A percentile compares a stretch with the other conserved stretches of the same genome.
Conservation (phyloP, 495 filamentous ascomycete species). For the Penicillium silybi region DNA sequence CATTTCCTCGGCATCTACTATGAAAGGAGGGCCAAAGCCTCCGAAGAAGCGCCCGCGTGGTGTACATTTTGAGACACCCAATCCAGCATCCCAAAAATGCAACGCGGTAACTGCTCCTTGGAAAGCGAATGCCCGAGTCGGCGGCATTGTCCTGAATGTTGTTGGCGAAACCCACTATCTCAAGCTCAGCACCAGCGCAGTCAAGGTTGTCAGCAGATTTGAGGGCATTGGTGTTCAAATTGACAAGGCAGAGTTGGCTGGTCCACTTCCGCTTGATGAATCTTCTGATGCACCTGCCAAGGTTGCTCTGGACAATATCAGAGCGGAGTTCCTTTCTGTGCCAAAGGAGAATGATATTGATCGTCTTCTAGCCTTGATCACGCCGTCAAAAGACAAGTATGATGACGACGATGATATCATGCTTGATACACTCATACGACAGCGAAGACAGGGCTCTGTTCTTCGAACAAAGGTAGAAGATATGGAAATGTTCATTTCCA, state of each 20-base stretch:
- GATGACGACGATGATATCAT: conserved; percentile 92
- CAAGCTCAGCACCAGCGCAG: conserved; percentile 67
- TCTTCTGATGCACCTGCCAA: conserved; percentile 47
- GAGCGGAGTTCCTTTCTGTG: conserved; percentile 66
- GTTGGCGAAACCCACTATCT: conserved; percentile 72
- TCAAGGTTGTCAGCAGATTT: conserved; percentile 72
- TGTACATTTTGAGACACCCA: conserved; percentile 65
- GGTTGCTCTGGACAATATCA: conserved; percentile 56
- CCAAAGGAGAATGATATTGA: conserved; percentile 80
- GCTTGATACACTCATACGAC: conserved; percentile 85
- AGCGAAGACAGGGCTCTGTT: conserved; percentile 84
- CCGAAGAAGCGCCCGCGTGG: conserved; percentile 45
- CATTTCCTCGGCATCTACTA: conserved; percentile 66
- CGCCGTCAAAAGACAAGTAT: conserved; percentile 87
- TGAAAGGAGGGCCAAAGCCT: conserved; percentile 33
- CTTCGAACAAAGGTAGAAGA: conserved; percentile 64
- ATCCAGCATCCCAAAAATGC: conserved; percentile 13
- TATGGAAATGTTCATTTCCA: conserved; percentile 53
- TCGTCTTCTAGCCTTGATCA: conserved; percentile 77
- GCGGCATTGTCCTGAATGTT: conserved; percentile 68
- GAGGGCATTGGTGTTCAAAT: conserved; percentile 67
- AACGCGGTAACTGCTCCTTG: conserved; percentile 35
- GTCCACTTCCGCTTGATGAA: conserved; percentile 54
- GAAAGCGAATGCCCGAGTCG: conserved; percentile 74
- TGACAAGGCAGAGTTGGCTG: conserved; percentile 68